Conservation (phyloP, 2,329 filamentous ascomycete genomes). For the Talaromyces atroroseus region DNA sequence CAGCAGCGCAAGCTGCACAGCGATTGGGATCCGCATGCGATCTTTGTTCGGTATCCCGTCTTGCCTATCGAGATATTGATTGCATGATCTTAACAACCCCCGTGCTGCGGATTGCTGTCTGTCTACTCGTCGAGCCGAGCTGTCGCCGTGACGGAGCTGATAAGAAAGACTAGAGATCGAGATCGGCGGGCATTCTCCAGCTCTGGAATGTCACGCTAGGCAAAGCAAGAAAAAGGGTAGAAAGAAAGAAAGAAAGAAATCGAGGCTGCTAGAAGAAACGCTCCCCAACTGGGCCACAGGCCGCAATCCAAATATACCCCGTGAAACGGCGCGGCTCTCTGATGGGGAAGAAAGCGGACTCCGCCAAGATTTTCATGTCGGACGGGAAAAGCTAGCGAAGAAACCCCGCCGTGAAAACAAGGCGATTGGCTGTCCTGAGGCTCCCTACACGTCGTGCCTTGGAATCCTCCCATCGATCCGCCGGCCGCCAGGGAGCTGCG, state of each 20-base stretch:
- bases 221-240: neutral
- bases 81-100: neutral
- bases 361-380: neutral
- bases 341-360: neutral
- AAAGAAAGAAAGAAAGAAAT: no score
- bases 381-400: neutral
- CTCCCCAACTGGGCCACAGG: neutral
- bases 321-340: neutral
- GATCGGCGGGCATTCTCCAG: neutral
- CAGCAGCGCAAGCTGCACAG: constrained; percentile 76
- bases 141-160: neutral
- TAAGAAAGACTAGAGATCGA: neutral
- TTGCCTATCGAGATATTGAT: neutral
- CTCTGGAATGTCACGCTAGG: neutral
- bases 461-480: neutral
- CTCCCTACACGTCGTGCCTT: neutral
- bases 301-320: neutral
- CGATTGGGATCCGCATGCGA: constrained; percentile 75
- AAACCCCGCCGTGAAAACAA: neutral
- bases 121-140: neutral
- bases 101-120: no score
- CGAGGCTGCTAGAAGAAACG: neutral
- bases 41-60: neutral
- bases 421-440: neutral
- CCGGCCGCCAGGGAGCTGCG: neutral